Conservation (phyloP, 495 filamentous ascomycete genomes). For the Rostrohypoxylon terebratum region DNA sequence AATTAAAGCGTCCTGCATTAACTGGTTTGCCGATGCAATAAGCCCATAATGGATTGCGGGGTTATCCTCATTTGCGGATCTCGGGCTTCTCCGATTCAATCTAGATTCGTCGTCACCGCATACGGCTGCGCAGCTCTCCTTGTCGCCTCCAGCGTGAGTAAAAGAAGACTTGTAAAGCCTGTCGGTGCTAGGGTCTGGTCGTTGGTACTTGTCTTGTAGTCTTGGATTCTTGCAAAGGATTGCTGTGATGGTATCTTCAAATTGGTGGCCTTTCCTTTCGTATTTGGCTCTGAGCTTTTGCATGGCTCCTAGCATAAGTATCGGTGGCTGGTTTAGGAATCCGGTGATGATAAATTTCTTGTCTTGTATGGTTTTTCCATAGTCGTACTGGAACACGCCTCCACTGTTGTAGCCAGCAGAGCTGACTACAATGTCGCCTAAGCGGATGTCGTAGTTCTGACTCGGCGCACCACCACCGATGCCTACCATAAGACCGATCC, state of each 20-base stretch:
- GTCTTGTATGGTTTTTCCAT: slow-evolving; percentile 33
- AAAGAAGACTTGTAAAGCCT: not conserved
- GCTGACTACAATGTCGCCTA: slow-evolving; percentile 61
- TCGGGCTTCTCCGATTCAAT: not conserved
- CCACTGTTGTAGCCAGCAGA: slow-evolving; percentile 36
- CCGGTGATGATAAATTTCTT: not conserved
- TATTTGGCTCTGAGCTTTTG: not conserved
- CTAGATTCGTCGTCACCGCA: not conserved
- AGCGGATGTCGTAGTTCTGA: slow-evolving; percentile 52
- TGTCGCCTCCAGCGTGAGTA: not conserved
- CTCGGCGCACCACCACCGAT: slow-evolving; percentile 59
- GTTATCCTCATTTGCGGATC: not conserved
- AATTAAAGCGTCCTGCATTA: slow-evolving; percentile 41
- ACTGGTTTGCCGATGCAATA: slow-evolving; percentile 53
- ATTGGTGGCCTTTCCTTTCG: not conserved
- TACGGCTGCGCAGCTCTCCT: too few species aligned
- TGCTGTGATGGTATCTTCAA: not conserved
- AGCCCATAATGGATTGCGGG: slow-evolving; percentile 53
- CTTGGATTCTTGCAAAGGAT: not conserved
- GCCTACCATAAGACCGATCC: slow-evolving; percentile 61
- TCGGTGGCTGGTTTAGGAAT: not conserved
- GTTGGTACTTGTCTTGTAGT: not conserved
- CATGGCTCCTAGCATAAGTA: not conserved
- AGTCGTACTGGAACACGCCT: slow-evolving; percentile 57
- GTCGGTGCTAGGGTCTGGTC: not conserved